phyloP scores from a whole-genome alignment of 192 early-diverging fungal genomes.

The Ramicandelaber brevisporus region DNA sequence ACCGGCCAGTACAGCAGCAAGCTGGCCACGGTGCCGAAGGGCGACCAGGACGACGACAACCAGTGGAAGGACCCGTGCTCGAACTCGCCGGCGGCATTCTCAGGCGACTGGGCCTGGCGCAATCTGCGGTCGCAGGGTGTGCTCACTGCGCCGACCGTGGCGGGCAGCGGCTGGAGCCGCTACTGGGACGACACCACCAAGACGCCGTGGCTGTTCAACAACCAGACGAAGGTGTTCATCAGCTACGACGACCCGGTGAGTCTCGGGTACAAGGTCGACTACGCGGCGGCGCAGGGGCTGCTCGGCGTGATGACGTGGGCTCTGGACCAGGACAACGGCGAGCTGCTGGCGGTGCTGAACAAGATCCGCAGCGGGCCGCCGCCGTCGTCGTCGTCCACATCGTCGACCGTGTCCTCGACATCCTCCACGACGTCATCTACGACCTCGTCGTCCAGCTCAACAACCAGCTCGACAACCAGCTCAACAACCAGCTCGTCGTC shows the following conservation, averaged over 20 bases:
- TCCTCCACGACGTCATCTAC: too few species aligned
- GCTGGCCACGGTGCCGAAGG: constrained; percentile 16
- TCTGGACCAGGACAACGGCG: constrained; percentile 22
- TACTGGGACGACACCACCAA: constrained; percentile 29
- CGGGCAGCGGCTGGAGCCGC: constrained; percentile 26
- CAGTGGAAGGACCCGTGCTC: constrained; percentile 10
- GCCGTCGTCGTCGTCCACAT: too few species aligned
- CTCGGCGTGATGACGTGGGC: constrained; percentile 31
- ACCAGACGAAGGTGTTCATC: constrained; percentile 24
- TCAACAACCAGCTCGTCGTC: too few species aligned
- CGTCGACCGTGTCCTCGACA: too few species aligned
- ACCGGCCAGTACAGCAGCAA: constrained; percentile 12
- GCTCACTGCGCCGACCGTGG: constrained; percentile 13
- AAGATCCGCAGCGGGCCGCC: too few species aligned
- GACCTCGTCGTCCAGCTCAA: too few species aligned
- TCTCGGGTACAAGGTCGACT: constrained; percentile 15
- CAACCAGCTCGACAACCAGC: too few species aligned
- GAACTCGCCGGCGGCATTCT: constrained; percentile 16
- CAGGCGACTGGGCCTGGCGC: constrained; percentile 35
- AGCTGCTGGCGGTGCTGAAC: too few species aligned
- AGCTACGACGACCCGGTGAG: constrained; percentile 30
- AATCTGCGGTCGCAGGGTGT: constrained; percentile 30
- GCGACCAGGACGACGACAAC: constrained; percentile 23
- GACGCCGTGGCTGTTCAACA: constrained; percentile 48
- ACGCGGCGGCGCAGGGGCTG: constrained; percentile 10